These are phyloP conservation scores for Exsudoporus floridanus DNA, from an alignment of 1,284 basidiomycete genomes.

Conservation along the genomic window DNA sequence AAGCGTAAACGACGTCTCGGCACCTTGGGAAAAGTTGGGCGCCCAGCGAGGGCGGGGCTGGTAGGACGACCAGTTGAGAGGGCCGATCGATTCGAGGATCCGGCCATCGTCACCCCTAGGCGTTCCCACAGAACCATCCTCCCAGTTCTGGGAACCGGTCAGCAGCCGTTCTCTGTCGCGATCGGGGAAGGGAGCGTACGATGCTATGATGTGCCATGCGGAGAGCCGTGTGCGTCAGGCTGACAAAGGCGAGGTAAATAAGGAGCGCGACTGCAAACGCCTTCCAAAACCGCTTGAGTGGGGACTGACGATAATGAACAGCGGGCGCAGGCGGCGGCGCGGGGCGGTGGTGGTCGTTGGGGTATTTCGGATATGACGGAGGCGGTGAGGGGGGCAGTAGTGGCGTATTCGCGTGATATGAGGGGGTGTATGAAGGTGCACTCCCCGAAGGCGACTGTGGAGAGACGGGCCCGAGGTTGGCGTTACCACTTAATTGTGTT, in stretches of 20 bases:
- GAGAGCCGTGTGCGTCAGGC: not conserved
- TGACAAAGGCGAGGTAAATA: slow-evolving; percentile 21
- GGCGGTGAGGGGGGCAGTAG: slow-evolving; percentile 10
- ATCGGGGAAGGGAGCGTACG: slow-evolving; percentile 2
- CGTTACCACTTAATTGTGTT: not conserved
- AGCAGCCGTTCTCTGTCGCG: not conserved
- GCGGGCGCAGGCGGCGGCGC: not conserved
- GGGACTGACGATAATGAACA: slow-evolving; percentile 4
- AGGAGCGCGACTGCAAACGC: slow-evolving; percentile 23
- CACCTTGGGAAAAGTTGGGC: slow-evolving; percentile 12
- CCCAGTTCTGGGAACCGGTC: not conserved
- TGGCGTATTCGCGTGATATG: slow-evolving; percentile 12
- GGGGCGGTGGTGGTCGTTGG: not conserved
- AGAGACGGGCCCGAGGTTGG: slow-evolving; percentile 10
- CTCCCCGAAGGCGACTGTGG: not conserved
- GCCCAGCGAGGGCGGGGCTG: slow-evolving; percentile 20
- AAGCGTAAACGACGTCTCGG: slow-evolving; percentile 34
- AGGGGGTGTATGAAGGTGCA: not conserved
- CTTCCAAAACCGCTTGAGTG: slow-evolving; percentile 17
- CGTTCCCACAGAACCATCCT: not conserved
- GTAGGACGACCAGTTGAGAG: slow-evolving; percentile 19
- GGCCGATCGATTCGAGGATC: slow-evolving; percentile 9
- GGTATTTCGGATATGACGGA: slow-evolving; percentile 17
- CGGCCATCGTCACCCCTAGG: slow-evolving; percentile 17
- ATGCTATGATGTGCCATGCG: slow-evolving; percentile 12